Base-by-base conservation (phyloP, 176 grass and related monocot genomes). In the Ampelocalamus luodianensis region DNA sequence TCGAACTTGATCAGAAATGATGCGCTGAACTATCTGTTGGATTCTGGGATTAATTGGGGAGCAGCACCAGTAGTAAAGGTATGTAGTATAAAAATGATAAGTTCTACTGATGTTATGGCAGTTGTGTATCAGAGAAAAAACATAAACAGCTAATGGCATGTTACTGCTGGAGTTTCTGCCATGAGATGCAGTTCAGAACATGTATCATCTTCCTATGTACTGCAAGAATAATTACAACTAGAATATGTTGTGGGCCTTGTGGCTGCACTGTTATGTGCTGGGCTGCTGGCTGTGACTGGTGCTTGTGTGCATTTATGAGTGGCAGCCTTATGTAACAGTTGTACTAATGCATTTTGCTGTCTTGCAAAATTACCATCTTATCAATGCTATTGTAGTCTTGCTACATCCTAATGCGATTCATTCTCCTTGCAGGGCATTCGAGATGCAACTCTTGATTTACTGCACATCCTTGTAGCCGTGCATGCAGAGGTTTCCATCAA, bases 381-480 rank as follows among this genome's bases (percentile, higher is more conserved):
- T 67, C 32, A 89, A 63, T 40, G 20, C 20, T 56, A 8, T 77
- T 43, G 18, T 65, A 65, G 29, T 26, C 46, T 76, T 27, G 79
- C 18, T 76, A 27, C 70, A 56, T 71, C n/a, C 73, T 62, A 39
- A 80, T 91, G 46, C 29, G 18, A 62, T 74, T 65, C 3, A 54
- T 94, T 88, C 61, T 84, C 82, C 43, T 92, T 72, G 71, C 89
- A 99, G 96, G 93, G 96, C 89, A 92, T 99, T 79, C 90, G 96
- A 73, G 96, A 99, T 88, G 93, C 93, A 92, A 94, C 93, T 79
- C 89, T 96, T 66, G 93, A 99, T 73, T 85, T 99, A 81, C 90
- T 99, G 20, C 96, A 99, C 90, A 99, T 99, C 77, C 85, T 99
- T 78, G 93, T 99, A 77, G 91, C 93, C 10, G 90, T 94, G 61